Evolutionary conservation across 495 filamentous ascomycete genomes (phyloP), one percentile per base, ranked within the genome.

Genomic region (Penicillium turbatum): DNA sequence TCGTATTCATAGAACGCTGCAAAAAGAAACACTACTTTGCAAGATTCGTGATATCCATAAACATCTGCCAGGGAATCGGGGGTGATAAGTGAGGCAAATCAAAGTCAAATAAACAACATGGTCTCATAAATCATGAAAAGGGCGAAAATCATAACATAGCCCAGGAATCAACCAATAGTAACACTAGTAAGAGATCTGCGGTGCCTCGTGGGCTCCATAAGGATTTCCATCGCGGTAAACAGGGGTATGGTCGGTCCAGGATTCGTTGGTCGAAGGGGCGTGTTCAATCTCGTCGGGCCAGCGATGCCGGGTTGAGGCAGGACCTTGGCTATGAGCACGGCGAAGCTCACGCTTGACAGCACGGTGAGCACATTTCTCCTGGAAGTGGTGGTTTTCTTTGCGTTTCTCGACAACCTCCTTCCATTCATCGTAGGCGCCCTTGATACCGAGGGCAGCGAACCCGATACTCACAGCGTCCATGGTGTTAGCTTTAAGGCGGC

Each of bases 391-490:
- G 27, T 71, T 68, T 53, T 80, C 77, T 54, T 80, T 74, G 31
- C 81, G 73, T 62, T 84, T 76, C 68, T 86, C 78, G 34, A 81
- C 76, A 56, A 81, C 82, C 55, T 85, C 79, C 65, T 85, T 80
- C 84, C 84, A 87, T 66, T 92, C 88, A 3, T 79, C 79, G 57
- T 90, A 76, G 37, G 89, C 90, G 31, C 86, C 85, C 70, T 90
- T 91, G 76, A 95, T 86, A 64, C 91, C 89, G 30, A 95, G 74
- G 3, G 88, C 89, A 11, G 90, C 90, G 44, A 96, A 86, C 57
- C 90, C 89, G 1, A 95, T 75, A 32, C 86, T 86, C 2, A 89
- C 85, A 10, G 83, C 82, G 66, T 95, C 89, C 65, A 86, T 81
- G 44, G 90, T 57, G 49, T 86, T 77, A 15, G 86, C 86, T 67